These are phyloP conservation scores for Vigna radiata DNA, from an alignment of 306 rosid species.

Conservation along the genomic window DNA sequence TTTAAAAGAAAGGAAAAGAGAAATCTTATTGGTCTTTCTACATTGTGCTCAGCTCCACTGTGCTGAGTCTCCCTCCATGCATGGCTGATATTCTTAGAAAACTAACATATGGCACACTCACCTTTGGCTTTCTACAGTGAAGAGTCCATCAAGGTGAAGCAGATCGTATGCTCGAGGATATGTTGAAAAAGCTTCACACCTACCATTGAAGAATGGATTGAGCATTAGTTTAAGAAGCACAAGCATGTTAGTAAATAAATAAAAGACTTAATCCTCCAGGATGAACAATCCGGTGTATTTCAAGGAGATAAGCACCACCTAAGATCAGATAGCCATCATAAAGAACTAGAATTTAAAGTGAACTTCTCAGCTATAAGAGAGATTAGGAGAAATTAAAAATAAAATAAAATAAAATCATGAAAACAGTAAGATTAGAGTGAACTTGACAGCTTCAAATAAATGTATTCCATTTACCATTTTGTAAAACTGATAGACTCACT, in stretches of 20 bases:
- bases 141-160: slow-evolving; percentile 90
- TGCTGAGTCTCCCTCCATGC: too few relatives aligned
- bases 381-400: background rate
- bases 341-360: background rate
- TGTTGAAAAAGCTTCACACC: slow-evolving; percentile 99
- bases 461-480: background rate
- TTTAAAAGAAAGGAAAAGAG: too few relatives aligned
- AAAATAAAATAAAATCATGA: background rate
- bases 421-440: background rate
- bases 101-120: slow-evolving; percentile 35
- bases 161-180: slow-evolving; percentile 98
- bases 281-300: slow-evolving; percentile 90
- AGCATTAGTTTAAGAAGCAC: slow-evolving; percentile 27
- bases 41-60: too few relatives aligned
- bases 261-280: slow-evolving; percentile 71
- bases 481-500: background rate
- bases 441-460: slow-evolving; percentile 8
- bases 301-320: slow-evolving; percentile 92
- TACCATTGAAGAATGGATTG: slow-evolving; percentile 50
- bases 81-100: background rate
- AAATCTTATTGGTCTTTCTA: too few relatives aligned
- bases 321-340: slow-evolving; percentile 34
- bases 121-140: slow-evolving; percentile 96
- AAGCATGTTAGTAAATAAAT: background rate
- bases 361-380: slow-evolving; percentile 24